Percentiles rank a stretch among this genome's conserved stretches.
phyloP scores from a whole-genome alignment of 192 early-diverging fungal genomes.

The Coemansia sp. region DNA sequence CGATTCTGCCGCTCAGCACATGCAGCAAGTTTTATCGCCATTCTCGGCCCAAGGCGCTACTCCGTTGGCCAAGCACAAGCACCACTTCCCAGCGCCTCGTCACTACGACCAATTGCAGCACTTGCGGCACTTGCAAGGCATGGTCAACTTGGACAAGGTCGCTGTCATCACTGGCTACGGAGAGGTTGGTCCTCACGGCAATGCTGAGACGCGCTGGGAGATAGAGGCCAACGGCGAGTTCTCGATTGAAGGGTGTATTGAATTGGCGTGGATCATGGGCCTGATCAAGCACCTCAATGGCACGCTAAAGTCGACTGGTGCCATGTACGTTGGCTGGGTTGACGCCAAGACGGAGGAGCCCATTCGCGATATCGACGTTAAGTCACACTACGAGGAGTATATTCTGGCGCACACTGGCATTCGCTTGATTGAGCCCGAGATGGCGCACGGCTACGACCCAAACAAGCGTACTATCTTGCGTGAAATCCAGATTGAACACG shows the following conservation, averaged over 20 bases:
- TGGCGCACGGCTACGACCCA: constrained; percentile 84
- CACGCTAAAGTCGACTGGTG: constrained; percentile 1
- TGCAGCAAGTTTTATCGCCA: not conserved
- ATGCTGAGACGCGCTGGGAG: constrained; percentile 91
- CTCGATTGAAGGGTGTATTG: constrained; percentile 68
- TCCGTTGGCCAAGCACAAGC: constrained; percentile 87
- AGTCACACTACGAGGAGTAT: constrained; percentile 84
- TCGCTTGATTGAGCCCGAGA: constrained; percentile 74
- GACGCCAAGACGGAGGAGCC: constrained; percentile 81
- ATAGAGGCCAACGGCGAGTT: constrained; percentile 80
- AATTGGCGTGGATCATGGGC: constrained; percentile 97
- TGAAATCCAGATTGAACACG: constrained; percentile 83
- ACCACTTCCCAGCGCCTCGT: constrained; percentile 76
- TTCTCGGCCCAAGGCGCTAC: constrained; percentile 10
- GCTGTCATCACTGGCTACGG: constrained; percentile 90
- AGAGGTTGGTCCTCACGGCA: constrained; percentile 91
- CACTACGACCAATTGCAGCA: constrained; percentile 66
- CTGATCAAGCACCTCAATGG: constrained; percentile 83
- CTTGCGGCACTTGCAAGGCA: constrained; percentile 66
- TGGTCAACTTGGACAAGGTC: constrained; percentile 88
- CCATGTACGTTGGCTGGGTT: constrained; percentile 72
- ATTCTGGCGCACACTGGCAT: constrained; percentile 73
- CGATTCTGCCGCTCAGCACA: not conserved
- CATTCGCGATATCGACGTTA: constrained; percentile 82
- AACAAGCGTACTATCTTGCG: constrained; percentile 79